Evolutionary conservation across 2,329 filamentous ascomycete species (phyloP).

Genomic region (Trichoderma sp.): DNA sequence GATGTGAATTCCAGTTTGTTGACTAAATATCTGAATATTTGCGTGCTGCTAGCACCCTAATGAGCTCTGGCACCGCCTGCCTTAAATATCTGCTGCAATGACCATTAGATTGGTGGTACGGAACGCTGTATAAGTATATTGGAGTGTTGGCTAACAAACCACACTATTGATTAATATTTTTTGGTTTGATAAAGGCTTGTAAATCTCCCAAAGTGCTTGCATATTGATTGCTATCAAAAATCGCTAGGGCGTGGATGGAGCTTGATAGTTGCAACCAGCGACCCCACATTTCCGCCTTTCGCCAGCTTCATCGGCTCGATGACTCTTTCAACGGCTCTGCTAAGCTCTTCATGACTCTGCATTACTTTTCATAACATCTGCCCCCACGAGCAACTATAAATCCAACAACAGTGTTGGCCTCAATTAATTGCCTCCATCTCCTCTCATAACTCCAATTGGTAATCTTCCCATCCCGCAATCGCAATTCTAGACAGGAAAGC

Average conservation of each 20-base stretch:
- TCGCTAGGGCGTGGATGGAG: background rate
- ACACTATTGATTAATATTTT: background rate
- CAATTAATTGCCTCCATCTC: background rate
- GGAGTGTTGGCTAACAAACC: background rate
- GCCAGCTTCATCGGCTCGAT: constrained; percentile 4
- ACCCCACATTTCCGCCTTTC: background rate
- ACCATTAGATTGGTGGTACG: background rate
- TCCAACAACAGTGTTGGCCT: no score
- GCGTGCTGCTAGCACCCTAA: background rate
- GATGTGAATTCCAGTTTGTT: background rate
- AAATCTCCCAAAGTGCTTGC: background rate
- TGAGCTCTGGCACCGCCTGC: background rate
- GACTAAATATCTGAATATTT: background rate
- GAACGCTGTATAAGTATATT: no score
- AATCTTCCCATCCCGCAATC: background rate
- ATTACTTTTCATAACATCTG: background rate
- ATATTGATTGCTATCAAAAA: background rate
- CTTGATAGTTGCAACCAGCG: background rate
- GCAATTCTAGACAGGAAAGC: background rate
- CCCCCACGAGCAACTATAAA: background rate
- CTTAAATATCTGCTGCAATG: background rate
- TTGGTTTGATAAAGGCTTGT: background rate
- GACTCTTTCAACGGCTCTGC: background rate
- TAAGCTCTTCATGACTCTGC: constrained; percentile 1
- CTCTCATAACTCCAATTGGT: background rate